Conservation (phyloP, 148 eudicot genomes). For the Pharnaceum exiguum region DNA sequence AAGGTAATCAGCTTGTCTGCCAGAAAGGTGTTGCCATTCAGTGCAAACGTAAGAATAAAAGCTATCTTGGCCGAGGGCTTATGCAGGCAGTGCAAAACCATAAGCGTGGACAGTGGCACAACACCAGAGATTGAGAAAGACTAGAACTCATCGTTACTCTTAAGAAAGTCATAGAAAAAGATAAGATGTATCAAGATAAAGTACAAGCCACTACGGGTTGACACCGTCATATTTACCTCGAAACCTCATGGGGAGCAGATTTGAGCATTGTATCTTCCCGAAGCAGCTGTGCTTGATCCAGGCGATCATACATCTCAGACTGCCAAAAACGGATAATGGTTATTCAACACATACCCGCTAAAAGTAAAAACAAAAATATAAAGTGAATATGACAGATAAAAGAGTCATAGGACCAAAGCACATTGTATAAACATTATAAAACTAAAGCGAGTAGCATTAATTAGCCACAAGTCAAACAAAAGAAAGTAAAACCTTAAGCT, state of each 20-base stretch:
- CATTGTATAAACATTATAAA: too few species aligned
- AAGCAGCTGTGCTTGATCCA: conserved; percentile 60
- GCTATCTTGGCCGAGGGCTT: conserved; percentile 18
- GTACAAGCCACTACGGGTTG: conserved; percentile 6
- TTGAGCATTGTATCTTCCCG: conserved; percentile 65
- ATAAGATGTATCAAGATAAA: too few species aligned
- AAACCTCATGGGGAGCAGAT: conserved; percentile 65
- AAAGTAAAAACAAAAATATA: background rate
- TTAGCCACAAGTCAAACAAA: background rate
- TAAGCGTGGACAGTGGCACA: conserved; percentile 12
- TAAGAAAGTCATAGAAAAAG: background rate
- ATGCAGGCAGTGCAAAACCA: conserved; percentile 15
- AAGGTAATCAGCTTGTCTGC: conserved; percentile 99
- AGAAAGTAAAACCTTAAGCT: conserved; percentile 53
- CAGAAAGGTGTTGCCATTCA: conserved; percentile 78
- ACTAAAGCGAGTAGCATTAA: background rate
- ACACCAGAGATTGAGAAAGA: background rate
- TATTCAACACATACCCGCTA: background rate
- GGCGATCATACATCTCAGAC: conserved; percentile 76
- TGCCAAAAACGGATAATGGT: too few species aligned
- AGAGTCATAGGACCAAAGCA: too few species aligned
- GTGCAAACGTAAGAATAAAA: conserved; percentile 37
- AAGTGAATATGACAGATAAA: too few species aligned
- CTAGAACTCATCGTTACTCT: background rate
- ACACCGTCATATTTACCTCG: conserved; percentile 53